phyloP scores from a whole-genome alignment of 2,329 filamentous ascomycete genomes.

The Aspergillus fischeri region DNA sequence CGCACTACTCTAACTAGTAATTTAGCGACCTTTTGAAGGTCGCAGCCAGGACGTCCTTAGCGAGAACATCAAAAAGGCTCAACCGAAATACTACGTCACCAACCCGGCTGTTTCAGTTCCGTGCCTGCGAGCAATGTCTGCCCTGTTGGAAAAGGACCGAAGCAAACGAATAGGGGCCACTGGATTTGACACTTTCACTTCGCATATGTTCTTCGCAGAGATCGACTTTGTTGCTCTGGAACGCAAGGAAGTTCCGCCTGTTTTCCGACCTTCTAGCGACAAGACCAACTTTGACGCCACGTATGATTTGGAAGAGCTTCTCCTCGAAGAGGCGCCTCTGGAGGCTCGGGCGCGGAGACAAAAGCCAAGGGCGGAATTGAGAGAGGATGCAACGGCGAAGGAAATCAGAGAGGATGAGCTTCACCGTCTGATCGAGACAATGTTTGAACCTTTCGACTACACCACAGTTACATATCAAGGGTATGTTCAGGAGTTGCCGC shows the following conservation, averaged over 20 bases:
- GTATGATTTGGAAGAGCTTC: constrained; percentile 89
- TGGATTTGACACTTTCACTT: constrained; percentile 76
- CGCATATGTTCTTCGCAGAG: constrained; percentile 82
- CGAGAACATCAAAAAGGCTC: constrained; percentile 73
- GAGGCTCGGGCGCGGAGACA: constrained; percentile 90
- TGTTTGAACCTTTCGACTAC: constrained; percentile 95
- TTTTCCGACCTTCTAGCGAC: constrained; percentile 89
- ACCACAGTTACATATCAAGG: constrained; percentile 74
- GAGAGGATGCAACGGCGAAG: constrained; percentile 90
- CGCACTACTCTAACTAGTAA: constrained; percentile 25
- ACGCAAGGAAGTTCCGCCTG: constrained; percentile 79
- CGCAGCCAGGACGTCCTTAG: constrained; percentile 77
- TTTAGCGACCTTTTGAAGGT: constrained; percentile 85
- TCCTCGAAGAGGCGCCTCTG: constrained; percentile 89
- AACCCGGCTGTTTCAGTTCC: constrained; percentile 82
- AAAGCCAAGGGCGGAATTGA: constrained; percentile 85
- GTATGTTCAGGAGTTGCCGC: constrained; percentile 43
- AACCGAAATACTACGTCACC: constrained; percentile 86
- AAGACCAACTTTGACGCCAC: constrained; percentile 99
- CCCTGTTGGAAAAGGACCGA: constrained; percentile 75
- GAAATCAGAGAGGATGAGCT: constrained; percentile 93
- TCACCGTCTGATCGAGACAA: constrained; percentile 87
- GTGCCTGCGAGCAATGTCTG: constrained; percentile 84
- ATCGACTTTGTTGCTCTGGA: constrained; percentile 84
- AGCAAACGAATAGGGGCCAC: constrained; percentile 77